Evolutionary conservation across 371 early-diverging fungal species (phyloP), one percentile per base, ranked within the genome.

Genomic region (Funneliformis caledonium): DNA sequence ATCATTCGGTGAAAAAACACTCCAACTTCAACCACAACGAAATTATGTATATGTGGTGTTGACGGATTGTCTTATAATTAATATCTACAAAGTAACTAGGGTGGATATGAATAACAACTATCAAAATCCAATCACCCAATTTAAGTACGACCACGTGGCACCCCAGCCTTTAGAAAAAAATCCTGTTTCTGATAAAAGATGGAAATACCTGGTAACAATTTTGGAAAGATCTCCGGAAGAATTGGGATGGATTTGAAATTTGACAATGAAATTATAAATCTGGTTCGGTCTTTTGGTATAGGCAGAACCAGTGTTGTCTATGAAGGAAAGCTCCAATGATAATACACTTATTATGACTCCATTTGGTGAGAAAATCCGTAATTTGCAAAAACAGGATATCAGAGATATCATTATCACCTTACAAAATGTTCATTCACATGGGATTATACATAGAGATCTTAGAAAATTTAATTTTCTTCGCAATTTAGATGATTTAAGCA

Each of bases 381-480:
- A 75, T 75, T 75, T 60, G 14, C n/a, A 9, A 61, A 75, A 61
- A 33, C 0, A 42, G n/a, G 61, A 75, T 22, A 45, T 75, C n/a
- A 60, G 47, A 64, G 31, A 60, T n/a, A 76, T 76, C 0, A 64
- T 76, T 45, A 64, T 1, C 47, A 76, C 76, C 43, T n/a, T 61
- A 9, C 14, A 48, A 64, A 1, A 74, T 33, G 42, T 60, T 61
- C 52, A 64, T 76, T 64, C 47, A 61, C n/a, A 1, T 50, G 16
- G 65, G 22, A 62, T 62, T 64, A 31, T 76, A 22, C 76, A 76
- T 64, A 60, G 61, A 47, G 76, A 76, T 64, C 64, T 76, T n/a
- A 37, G 76, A 14, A 76, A 76, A 56, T 76, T 45, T 42, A 76
- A 76, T n/a, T 76, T 76, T 45, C 22, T 76, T 64, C 64, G 65